These are phyloP conservation scores for Parafenestella ontariensis DNA, from an alignment of 2,329 filamentous ascomycete genomes.

Conservation along the genomic window DNA sequence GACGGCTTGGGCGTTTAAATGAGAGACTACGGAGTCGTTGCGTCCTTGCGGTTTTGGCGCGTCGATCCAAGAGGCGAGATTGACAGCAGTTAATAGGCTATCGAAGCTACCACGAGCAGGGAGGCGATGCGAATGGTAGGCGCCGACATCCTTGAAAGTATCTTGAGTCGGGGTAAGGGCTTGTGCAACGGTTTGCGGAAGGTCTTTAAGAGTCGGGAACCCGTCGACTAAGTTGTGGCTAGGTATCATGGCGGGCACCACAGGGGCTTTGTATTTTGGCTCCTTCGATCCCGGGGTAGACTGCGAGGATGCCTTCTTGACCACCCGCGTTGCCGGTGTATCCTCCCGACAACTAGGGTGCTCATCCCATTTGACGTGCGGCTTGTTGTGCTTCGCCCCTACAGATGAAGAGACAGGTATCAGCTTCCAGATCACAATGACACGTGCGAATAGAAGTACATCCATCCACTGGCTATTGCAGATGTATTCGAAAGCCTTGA, in stretches of 20 bases:
- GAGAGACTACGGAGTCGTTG: slow-evolving; percentile 30
- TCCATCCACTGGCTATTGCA: no score
- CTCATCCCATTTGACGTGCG: slow-evolving; percentile 38
- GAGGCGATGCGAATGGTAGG: slow-evolving; percentile 12
- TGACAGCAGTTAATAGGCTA: slow-evolving; percentile 33
- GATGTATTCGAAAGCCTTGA: no score
- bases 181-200: slow-evolving; percentile 15
- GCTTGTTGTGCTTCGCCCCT: slow-evolving; percentile 36
- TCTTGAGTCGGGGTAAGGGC: neutral
- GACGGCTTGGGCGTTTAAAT: slow-evolving; percentile 29
- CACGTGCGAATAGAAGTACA: neutral
- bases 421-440: neutral
- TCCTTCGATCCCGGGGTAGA: neutral
- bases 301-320: neutral
- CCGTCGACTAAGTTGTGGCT: slow-evolving; percentile 10
- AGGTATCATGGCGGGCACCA: slow-evolving; percentile 18
- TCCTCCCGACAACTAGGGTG: slow-evolving; percentile 36
- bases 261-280: slow-evolving; percentile 7
- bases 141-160: neutral
- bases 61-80: slow-evolving; percentile 32
- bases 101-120: slow-evolving; percentile 23
- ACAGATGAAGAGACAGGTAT: neutral
- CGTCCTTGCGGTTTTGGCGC: slow-evolving; percentile 31
- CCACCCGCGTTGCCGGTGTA: neutral
- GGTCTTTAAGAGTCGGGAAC: slow-evolving; percentile 20